phyloP scores from a whole-genome alignment of 2,329 filamentous ascomycete genomes.

The Fusarium metavorans region DNA sequence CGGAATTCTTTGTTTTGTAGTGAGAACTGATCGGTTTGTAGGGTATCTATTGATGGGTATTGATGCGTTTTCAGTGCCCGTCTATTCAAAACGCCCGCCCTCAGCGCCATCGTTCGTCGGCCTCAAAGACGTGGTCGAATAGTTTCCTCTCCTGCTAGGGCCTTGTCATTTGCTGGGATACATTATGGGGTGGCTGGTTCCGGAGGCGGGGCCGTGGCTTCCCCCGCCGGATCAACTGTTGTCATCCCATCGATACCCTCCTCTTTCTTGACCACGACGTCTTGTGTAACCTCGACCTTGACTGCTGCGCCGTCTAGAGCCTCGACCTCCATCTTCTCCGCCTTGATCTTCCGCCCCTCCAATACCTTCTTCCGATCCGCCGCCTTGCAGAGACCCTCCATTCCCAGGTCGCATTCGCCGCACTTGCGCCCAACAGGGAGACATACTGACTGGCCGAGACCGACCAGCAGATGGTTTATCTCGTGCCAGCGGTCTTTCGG shows the following conservation, averaged over 20 bases:
- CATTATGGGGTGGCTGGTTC: slow-evolving; percentile 38
- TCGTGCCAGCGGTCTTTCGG: slow-evolving; percentile 89
- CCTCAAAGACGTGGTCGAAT: slow-evolving; percentile 39
- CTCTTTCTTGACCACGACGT: slow-evolving; percentile 46
- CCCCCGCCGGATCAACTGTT: slow-evolving; percentile 19
- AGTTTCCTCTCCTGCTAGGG: slow-evolving; percentile 23
- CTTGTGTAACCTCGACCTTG: slow-evolving; percentile 40
- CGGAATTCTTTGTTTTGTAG: not conserved
- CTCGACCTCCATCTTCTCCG: slow-evolving; percentile 45
- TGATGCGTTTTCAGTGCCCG: slow-evolving; percentile 21
- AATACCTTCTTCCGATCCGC: slow-evolving; percentile 74
- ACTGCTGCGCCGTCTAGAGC: slow-evolving; percentile 33
- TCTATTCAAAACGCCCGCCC: slow-evolving; percentile 8
- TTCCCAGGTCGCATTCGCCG: slow-evolving; percentile 85
- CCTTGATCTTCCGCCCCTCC: slow-evolving; percentile 63
- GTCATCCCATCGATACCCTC: slow-evolving; percentile 36
- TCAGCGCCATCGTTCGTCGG: slow-evolving; percentile 12
- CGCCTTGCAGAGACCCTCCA: slow-evolving; percentile 79
- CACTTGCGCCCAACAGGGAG: slow-evolving; percentile 83
- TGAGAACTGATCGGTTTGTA: slow-evolving; percentile 14
- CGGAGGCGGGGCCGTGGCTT: slow-evolving; percentile 37
- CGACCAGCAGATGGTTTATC: slow-evolving; percentile 91
- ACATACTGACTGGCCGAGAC: slow-evolving; percentile 88
- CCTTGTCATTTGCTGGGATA: slow-evolving; percentile 17
- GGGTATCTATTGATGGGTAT: slow-evolving; percentile 35